phyloP scores from a whole-genome alignment of 1,139 yeast species.

The Yamadazyma oceani region DNA sequence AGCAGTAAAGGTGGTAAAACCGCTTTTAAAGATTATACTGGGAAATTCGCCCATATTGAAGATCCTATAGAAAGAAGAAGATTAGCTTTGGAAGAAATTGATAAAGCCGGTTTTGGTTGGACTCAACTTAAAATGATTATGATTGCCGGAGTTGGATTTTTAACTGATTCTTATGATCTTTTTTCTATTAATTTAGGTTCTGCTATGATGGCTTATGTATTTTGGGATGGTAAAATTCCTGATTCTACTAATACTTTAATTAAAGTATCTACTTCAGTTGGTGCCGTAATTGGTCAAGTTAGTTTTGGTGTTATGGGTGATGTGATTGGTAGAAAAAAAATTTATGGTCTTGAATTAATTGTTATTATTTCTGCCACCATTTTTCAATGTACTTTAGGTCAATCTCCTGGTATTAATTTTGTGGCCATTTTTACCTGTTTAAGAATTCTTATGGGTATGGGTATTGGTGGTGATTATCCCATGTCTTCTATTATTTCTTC shows the following conservation, averaged over 20 bases:
- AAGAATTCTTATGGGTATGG: conserved; percentile 88
- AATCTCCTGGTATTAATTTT: conserved; percentile 67
- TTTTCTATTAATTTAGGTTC: conserved; percentile 84
- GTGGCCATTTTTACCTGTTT: conserved; percentile 71
- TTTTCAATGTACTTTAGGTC: conserved; percentile 71
- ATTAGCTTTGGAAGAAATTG: conserved; percentile 85
- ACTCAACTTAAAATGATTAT: conserved; percentile 82
- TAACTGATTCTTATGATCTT: conserved; percentile 90
- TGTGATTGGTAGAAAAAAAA: conserved; percentile 80
- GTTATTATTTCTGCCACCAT: conserved; percentile 80
- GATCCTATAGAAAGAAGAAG: conserved; percentile 91
- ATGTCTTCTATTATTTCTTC: conserved; percentile 90
- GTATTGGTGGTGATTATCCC: conserved; percentile 99
- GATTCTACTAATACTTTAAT: conserved; percentile 69
- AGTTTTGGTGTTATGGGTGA: conserved; percentile 87
- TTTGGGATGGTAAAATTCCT: conserved; percentile 64
- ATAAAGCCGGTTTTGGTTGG: conserved; percentile 84
- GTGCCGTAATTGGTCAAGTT: conserved; percentile 91
- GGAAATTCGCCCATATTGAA: conserved; percentile 78
- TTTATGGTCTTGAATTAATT: conserved; percentile 83
- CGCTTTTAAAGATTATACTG: conserved; percentile 84
- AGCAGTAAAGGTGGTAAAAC: conserved; percentile 70
- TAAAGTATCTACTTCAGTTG: conserved; percentile 88
- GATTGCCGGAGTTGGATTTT: conserved; percentile 93
- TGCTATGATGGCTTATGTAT: conserved; percentile 72